These are phyloP conservation scores for Ilex aquifolium DNA, from an alignment of 257 asterid genomes.

Conservation along the genomic window DNA sequence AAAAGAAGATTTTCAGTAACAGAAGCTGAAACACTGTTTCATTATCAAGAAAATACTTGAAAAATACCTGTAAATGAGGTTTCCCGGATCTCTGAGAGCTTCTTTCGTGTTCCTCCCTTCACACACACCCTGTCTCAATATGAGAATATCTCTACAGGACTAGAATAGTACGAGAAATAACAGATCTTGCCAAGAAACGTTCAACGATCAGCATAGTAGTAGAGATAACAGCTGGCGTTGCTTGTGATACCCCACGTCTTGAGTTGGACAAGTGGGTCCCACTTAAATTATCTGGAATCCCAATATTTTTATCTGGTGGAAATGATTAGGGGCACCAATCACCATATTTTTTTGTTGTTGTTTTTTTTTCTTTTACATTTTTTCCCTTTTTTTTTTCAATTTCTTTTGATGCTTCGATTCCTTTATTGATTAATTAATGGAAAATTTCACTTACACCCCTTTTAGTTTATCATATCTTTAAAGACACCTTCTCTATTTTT, in stretches of 20 bases:
- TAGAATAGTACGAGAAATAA: constrained; percentile 8
- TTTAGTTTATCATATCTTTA: too few species aligned
- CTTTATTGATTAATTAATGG: too few species aligned
- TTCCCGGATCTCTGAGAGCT: constrained; percentile 21
- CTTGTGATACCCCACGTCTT: not conserved
- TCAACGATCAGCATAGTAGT: constrained; percentile 7
- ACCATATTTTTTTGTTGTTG: too few species aligned
- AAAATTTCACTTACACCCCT: too few species aligned
- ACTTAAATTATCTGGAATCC: constrained; percentile 1
- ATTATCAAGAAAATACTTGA: not conserved
- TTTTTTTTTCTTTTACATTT: too few species aligned
- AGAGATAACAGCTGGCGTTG: constrained; percentile 8
- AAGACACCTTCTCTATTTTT: too few species aligned
- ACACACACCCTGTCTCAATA: constrained; percentile 10
- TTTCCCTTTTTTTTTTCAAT: too few species aligned
- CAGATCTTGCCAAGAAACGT: constrained; percentile 37
- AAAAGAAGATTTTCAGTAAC: constrained; percentile 13
- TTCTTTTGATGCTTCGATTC: too few species aligned
- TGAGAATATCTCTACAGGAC: not conserved
- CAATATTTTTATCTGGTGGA: too few species aligned
- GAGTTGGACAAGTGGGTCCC: constrained; percentile 33
- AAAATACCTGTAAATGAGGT: constrained; percentile 24
- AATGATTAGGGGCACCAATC: too few species aligned
- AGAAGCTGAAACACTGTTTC: not conserved
- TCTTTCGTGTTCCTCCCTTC: constrained; percentile 4